Percentiles rank a stretch among this genome's conserved stretches.
Conservation (phyloP, 2,329 filamentous ascomycete genomes). For the Beauveria sp. region DNA sequence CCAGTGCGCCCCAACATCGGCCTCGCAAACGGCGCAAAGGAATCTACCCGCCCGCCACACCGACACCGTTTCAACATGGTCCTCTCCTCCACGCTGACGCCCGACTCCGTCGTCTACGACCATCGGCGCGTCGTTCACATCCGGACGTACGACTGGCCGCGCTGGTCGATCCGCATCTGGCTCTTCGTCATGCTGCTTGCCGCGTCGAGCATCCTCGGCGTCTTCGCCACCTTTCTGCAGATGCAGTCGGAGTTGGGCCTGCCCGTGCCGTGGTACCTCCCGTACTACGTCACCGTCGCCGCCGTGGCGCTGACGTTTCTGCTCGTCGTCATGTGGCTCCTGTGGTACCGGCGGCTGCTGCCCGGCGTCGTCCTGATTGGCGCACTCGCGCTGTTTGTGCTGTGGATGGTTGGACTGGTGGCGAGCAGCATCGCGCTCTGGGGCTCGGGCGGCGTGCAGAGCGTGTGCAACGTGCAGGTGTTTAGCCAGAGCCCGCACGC, state of each 20-base stretch:
- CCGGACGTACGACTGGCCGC: slow-evolving; percentile 61
- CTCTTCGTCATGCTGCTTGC: slow-evolving; percentile 58
- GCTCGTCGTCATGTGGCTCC: slow-evolving; percentile 53
- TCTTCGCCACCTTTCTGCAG: slow-evolving; percentile 52
- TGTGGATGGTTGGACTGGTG: slow-evolving; percentile 61
- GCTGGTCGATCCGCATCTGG: slow-evolving; percentile 60
- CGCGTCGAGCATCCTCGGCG: slow-evolving; percentile 50
- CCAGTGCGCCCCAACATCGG: not conserved
- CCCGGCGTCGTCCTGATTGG: slow-evolving; percentile 56
- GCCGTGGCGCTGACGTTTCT: slow-evolving; percentile 60
- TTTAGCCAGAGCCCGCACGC: slow-evolving; percentile 43
- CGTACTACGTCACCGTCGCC: slow-evolving; percentile 55
- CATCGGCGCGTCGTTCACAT: slow-evolving; percentile 36
- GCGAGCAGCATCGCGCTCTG: slow-evolving; percentile 56
- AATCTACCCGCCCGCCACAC: not conserved
- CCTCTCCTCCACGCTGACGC: slow-evolving; percentile 28
- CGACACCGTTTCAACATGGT: slow-evolving; percentile 14
- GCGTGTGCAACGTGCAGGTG: slow-evolving; percentile 52
- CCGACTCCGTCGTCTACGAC: slow-evolving; percentile 36
- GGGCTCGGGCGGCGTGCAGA: slow-evolving; percentile 51
- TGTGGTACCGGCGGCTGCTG: slow-evolving; percentile 52
- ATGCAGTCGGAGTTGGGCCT: slow-evolving; percentile 49
- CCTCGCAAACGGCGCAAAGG: not conserved
- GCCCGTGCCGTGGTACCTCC: slow-evolving; percentile 58
- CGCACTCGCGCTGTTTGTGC: slow-evolving; percentile 56